Evolutionary conservation across 106 monocot genomes (phyloP).

Genomic region (Platanthera zijinensis): DNA sequence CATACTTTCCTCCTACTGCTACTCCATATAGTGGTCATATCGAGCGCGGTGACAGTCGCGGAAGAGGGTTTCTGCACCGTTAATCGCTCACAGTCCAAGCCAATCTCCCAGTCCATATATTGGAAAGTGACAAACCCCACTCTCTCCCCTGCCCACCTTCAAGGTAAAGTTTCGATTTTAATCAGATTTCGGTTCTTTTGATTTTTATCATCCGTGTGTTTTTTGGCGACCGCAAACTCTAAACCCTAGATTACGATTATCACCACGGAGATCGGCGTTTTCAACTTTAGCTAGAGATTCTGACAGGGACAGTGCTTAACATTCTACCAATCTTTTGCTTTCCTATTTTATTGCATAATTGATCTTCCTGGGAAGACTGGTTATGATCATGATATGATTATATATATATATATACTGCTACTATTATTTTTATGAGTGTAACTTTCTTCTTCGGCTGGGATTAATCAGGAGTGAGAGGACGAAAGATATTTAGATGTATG

Average conservation of each 20-base stretch:
- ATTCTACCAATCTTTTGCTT: neutral
- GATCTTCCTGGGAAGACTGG: neutral
- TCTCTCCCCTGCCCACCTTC: slow-evolving; percentile 65
- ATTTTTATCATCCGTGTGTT: neutral
- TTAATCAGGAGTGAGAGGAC: no score
- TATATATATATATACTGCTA: neutral
- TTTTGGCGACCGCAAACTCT: neutral
- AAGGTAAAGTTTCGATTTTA: slow-evolving; percentile 28
- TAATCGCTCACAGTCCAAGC: slow-evolving; percentile 4
- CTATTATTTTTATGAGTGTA: neutral
- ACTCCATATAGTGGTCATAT: slow-evolving; percentile 5
- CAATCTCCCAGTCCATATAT: slow-evolving; percentile 36
- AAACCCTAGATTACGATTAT: neutral
- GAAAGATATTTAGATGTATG: no score
- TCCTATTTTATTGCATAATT: neutral
- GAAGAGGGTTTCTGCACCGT: slow-evolving; percentile 48
- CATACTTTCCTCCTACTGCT: neutral
- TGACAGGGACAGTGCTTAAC: neutral
- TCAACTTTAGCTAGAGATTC: no score
- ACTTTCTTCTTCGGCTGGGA: neutral
- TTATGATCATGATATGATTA: neutral
- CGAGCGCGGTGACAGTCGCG: neutral
- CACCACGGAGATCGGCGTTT: neutral
- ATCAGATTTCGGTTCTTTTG: neutral
- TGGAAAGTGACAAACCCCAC: slow-evolving; percentile 88